These are phyloP conservation scores for Leccinum uliginosum DNA, from an alignment of 768 basidiomycete species.

Conservation along the genomic window DNA sequence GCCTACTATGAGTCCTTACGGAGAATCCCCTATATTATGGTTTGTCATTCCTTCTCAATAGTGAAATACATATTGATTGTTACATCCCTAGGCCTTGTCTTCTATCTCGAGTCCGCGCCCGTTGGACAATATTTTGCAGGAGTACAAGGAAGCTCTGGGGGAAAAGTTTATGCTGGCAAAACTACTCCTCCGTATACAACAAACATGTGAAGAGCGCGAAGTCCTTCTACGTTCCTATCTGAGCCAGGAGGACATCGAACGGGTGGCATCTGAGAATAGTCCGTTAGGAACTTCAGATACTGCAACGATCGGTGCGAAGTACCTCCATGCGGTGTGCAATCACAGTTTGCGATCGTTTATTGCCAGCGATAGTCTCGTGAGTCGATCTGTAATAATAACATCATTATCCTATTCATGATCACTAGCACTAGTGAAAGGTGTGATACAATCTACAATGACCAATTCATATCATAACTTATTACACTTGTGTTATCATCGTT, in stretches of 20 bases:
- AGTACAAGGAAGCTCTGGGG: not conserved
- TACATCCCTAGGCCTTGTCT: not conserved
- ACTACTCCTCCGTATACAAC: not conserved
- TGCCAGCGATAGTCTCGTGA: not conserved
- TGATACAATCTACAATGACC: not conserved
- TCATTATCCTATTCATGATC: not conserved
- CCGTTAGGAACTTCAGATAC: not conserved
- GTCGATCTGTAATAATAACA: not conserved
- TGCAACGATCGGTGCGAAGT: not conserved
- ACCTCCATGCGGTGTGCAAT: not conserved
- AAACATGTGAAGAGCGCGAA: not conserved
- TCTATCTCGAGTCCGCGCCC: not conserved
- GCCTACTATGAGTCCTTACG: not conserved
- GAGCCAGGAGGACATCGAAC: not conserved
- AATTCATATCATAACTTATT: not conserved
- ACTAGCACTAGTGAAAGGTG: not conserved
- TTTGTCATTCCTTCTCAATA: not conserved
- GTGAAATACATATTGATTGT: not conserved
- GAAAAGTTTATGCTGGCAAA: not conserved
- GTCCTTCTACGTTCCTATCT: not conserved
- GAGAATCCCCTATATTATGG: not conserved
- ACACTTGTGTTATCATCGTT: not conserved
- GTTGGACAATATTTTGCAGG: not conserved
- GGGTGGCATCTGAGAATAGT: not conserved
- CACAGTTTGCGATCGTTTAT: not conserved